Percentiles rank a stretch among this genome's conserved stretches.
These are phyloP conservation scores for Pleurotus citrinopileatus DNA, from an alignment of 768 basidiomycete genomes.

Conservation along the genomic window DNA sequence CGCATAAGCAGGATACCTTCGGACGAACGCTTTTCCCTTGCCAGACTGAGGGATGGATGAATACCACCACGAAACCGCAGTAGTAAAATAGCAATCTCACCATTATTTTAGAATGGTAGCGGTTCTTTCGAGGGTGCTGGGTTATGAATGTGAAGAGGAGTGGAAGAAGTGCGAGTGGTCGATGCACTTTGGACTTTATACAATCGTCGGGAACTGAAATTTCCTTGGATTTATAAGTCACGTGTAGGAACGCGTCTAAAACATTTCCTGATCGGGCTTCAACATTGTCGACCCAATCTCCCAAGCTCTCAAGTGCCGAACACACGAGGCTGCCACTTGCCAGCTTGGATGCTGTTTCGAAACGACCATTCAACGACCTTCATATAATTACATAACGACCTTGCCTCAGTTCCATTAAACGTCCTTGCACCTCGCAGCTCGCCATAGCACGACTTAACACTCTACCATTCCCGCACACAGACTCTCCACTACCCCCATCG, in stretches of 20 bases:
- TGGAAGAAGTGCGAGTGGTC: not conserved
- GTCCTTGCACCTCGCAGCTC: not conserved
- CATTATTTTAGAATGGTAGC: not conserved
- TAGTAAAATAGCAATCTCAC: not conserved
- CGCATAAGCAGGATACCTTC: not conserved
- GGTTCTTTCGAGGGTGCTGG: not conserved
- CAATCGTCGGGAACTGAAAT: not conserved
- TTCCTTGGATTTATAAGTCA: not conserved
- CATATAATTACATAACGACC: constrained; percentile 3
- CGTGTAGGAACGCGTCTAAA: not conserved
- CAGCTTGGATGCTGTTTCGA: not conserved
- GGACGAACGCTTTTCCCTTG: constrained; percentile 50
- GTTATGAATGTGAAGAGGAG: not conserved
- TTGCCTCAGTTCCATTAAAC: constrained; percentile 6
- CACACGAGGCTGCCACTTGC: constrained; percentile 1
- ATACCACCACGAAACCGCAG: not conserved
- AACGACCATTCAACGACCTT: not conserved
- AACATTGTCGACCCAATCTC: too few relatives aligned
- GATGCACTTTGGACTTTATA: not conserved
- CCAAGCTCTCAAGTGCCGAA: too few relatives aligned
- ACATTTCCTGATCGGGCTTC: too few relatives aligned
- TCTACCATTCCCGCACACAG: not conserved
- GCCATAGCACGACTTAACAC: not conserved
- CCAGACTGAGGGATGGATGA: constrained; percentile 42
- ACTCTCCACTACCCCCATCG: not conserved